Base-by-base conservation (phyloP, 495 filamentous ascomycete species). In the Penicillium cataractarum region DNA sequence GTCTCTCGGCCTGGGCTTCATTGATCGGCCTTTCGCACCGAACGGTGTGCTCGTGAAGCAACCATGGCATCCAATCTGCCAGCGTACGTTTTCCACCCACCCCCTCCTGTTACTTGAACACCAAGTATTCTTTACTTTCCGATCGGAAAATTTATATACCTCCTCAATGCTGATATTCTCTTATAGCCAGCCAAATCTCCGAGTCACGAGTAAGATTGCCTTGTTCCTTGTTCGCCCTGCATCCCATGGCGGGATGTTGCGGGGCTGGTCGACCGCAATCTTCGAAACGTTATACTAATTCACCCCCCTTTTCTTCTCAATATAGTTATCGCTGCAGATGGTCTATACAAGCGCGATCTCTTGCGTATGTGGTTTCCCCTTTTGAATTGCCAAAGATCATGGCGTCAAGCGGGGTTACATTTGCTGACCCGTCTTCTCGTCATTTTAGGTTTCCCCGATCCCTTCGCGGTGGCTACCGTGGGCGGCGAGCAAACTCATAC, bases 301-400 rank as follows among this genome's bases (percentile, higher is more conserved):
- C 29, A 4, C 63, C 15, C 12, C 33, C 13, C 42, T 35, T 55
- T 37, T 70, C 31, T 68, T 51, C 7, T 54, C 37, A 19, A 13
- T 50, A 66, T 64, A 96, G 95, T 99, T 77, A 97, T 99, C 82
- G 95, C 95, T 66, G 95, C 95, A 63, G 95, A 99, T 83, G 93
- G 96, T 50, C 84, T 99, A 64, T 97, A 97, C 84, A 98, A 97
- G 80, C 88, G 95, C 67, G 95, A 99, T 93, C 92, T 99, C 63
- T 97, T 99, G 79, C 86, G 95, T 98, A 77, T 64, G 69, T 72
- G 27, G 21, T 53, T 48, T 53, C n/a, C 58, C 32, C 21, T 35
- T 29, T 24, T 7, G 15, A 24, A 57, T 46, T 31, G 9, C 26
- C 35, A 3, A 13, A 13, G 39, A 49, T 55, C 49, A 31, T 39